phyloP scores from a whole-genome alignment of 73 alveolate genomes.

The Uronychia setigera region DNA sequence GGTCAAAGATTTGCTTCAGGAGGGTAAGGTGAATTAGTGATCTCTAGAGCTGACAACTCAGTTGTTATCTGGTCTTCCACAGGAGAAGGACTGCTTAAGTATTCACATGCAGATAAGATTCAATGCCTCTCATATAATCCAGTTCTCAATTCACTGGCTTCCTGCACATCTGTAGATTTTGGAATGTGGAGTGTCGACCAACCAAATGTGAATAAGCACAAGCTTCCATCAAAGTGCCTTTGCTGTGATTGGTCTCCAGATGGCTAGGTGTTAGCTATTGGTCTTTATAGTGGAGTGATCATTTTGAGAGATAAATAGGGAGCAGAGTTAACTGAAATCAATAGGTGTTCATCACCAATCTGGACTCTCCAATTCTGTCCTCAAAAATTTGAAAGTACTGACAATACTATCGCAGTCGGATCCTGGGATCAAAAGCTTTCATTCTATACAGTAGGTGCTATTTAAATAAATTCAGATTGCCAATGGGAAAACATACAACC shows the following conservation, averaged over 20 bases:
- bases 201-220: slow-evolving; percentile 58
- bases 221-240: slow-evolving; percentile 57
- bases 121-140: slow-evolving; percentile 88
- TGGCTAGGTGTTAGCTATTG: slow-evolving; percentile 76
- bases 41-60: slow-evolving; percentile 62
- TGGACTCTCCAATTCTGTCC: slow-evolving; percentile 83
- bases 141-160: slow-evolving; percentile 80
- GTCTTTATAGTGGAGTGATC: slow-evolving; percentile 64
- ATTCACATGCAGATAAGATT: slow-evolving; percentile 65
- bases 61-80: slow-evolving; percentile 88
- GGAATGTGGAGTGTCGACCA: slow-evolving; percentile 78
- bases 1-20: slow-evolving; percentile 81
- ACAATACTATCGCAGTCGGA: slow-evolving; percentile 80
- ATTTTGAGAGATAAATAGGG: slow-evolving; percentile 70
- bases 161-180: slow-evolving; percentile 78
- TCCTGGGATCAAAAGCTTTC: slow-evolving; percentile 88
- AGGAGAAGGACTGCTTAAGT: slow-evolving; percentile 74
- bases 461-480: background rate
- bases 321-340: slow-evolving; percentile 49
- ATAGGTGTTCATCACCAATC: slow-evolving; percentile 64
- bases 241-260: slow-evolving; percentile 80
- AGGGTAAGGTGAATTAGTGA: slow-evolving; percentile 17
- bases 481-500: slow-evolving; percentile 63
- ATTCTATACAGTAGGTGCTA: slow-evolving; percentile 36
- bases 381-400: slow-evolving; percentile 53